Conservation (phyloP, 2,329 filamentous ascomycete species). For the Pyrenophora teres region DNA sequence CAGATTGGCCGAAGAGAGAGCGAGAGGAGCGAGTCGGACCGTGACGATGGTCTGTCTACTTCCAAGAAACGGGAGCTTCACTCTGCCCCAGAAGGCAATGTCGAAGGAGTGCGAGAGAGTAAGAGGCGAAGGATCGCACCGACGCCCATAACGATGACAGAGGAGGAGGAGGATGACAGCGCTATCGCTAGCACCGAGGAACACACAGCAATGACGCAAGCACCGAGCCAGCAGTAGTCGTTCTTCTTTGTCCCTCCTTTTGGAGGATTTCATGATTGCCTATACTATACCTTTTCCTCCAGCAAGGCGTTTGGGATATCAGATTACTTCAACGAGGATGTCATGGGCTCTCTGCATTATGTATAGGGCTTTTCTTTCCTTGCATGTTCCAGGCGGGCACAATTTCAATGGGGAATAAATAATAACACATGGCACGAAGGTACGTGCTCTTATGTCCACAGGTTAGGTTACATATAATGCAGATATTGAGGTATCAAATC, state of each 20-base stretch:
- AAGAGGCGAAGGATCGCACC: slow-evolving; percentile 55
- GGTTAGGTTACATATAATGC: slow-evolving; percentile 6
- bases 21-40: slow-evolving; percentile 45
- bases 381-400: background rate
- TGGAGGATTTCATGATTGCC: slow-evolving; percentile 1
- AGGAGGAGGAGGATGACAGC: slow-evolving; percentile 24
- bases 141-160: slow-evolving; percentile 46
- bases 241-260: slow-evolving; percentile 6
- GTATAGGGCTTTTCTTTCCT: slow-evolving; percentile 4
- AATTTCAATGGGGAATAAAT: background rate
- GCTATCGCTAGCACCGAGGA: slow-evolving; percentile 41
- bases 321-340: slow-evolving; percentile 1
- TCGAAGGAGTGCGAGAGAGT: slow-evolving; percentile 40
- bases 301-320: slow-evolving; percentile 29
- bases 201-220: slow-evolving; percentile 30
- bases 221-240: slow-evolving; percentile 20
- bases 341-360: slow-evolving; percentile 4
- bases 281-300: slow-evolving; percentile 9
- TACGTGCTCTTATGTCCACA: slow-evolving; percentile 8
- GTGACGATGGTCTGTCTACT: slow-evolving; percentile 35
- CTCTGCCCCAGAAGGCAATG: slow-evolving; percentile 43
- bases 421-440: slow-evolving; percentile 3
- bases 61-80: slow-evolving; percentile 47
- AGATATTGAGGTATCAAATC: background rate
- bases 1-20: slow-evolving; percentile 33